A percentile compares a stretch with the other conserved stretches of the same genome.
Conservation (phyloP, 2,329 filamentous ascomycete genomes). For the Aspergillus luchuensis region DNA sequence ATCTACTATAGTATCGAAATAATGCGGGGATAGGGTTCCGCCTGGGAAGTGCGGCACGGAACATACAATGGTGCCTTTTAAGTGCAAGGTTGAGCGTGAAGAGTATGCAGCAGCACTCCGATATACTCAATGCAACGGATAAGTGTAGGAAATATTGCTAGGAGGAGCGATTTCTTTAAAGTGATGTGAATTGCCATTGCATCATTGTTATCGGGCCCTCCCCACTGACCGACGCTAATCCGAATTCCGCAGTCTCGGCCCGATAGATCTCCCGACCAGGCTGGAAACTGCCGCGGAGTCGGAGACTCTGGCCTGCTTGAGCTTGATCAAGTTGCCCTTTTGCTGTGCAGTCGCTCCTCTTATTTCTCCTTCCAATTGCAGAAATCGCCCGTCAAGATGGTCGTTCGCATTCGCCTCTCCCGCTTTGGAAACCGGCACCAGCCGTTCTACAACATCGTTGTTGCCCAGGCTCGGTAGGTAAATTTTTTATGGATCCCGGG, state of each 20-base stretch:
- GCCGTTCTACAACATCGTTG: conserved; percentile 98
- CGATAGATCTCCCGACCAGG: conserved; percentile 29
- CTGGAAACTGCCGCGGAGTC: conserved; percentile 33
- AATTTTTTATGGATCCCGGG: conserved; percentile 5
- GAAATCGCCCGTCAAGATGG: conserved; percentile 61
- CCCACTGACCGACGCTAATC: conserved; percentile 27
- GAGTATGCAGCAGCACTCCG: neutral
- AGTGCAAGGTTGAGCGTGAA: neutral
- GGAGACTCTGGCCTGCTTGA: conserved; percentile 14
- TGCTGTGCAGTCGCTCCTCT: conserved; percentile 6
- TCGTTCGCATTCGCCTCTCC: conserved; percentile 88
- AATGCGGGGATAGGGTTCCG: conserved; percentile 16
- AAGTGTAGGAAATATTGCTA: neutral
- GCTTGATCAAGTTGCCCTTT: conserved; percentile 10
- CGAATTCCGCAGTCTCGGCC: conserved; percentile 22
- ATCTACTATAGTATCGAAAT: conserved; percentile 30
- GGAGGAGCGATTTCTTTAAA: neutral
- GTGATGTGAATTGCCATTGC: conserved; percentile 1
- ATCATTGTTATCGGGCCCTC: conserved; percentile 22
- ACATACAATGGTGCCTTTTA: conserved; percentile 29
- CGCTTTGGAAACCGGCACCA: conserved; percentile 85
- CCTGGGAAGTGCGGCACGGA: conserved; percentile 20
- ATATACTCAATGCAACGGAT: neutral
- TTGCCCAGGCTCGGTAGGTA: conserved; percentile 82
- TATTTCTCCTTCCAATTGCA: conserved; percentile 5